Percentiles rank a stretch among this genome's conserved stretches.
Evolutionary conservation across 2,329 filamentous ascomycete genomes (phyloP).

Genomic region (Penicillium brasilianum): DNA sequence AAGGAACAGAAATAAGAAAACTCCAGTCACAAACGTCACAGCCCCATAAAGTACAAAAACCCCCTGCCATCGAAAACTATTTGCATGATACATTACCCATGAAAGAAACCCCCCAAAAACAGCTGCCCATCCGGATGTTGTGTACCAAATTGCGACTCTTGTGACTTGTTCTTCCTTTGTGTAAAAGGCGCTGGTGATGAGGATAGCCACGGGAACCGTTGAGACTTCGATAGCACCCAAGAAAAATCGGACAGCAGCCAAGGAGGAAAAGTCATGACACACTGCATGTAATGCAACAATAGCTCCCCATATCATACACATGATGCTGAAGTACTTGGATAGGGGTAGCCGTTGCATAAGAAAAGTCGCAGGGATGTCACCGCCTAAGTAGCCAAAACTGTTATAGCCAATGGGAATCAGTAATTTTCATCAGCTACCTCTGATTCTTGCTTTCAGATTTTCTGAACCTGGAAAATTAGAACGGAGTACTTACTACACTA

Average conservation of each 20-base stretch:
- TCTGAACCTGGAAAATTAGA: neutral
- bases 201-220: neutral
- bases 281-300: constrained; percentile 2
- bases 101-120: neutral
- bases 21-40: constrained; percentile 2
- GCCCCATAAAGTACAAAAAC: neutral
- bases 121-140: constrained; percentile 15
- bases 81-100: neutral
- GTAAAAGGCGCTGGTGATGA: neutral
- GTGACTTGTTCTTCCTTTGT: constrained; percentile 12
- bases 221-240: neutral
- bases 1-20: constrained; percentile 16
- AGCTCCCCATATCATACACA: constrained; percentile 4
- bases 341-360: constrained; percentile 4
- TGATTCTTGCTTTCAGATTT: neutral
- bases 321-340: constrained; percentile 1
- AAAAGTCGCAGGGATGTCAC: neutral
- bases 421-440: neutral
- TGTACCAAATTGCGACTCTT: constrained; percentile 20
- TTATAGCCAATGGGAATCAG: neutral
- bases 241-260: constrained; percentile 1
- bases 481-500: neutral
- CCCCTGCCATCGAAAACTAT: neutral
- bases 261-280: neutral
- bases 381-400: neutral